Conservation (phyloP, 2,329 filamentous ascomycete species). For the Phialophora chinensis region DNA sequence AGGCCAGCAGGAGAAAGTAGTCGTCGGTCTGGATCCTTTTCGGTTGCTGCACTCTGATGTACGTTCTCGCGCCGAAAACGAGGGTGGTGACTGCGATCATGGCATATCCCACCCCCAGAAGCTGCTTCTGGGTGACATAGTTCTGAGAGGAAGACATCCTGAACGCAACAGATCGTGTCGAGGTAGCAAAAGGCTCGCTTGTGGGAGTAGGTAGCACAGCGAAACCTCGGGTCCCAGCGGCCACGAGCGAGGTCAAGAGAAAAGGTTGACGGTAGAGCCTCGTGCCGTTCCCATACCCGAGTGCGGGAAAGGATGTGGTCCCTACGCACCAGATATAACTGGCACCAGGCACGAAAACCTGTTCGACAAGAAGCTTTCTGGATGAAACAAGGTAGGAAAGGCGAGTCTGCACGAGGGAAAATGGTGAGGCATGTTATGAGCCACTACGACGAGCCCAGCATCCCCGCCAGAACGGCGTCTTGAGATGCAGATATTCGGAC, state of each 20-base stretch:
- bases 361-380: slow-evolving; percentile 1
- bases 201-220: neutral
- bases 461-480: neutral
- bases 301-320: neutral
- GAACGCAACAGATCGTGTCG: neutral
- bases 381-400: slow-evolving; percentile 3
- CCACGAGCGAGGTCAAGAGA: neutral
- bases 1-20: slow-evolving; percentile 40
- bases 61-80: slow-evolving; percentile 32
- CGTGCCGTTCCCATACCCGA: neutral
- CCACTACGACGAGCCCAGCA: slow-evolving; percentile 1
- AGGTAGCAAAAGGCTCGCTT: neutral
- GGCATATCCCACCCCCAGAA: slow-evolving; percentile 29
- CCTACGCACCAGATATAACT: neutral
- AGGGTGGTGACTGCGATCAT: slow-evolving; percentile 37
- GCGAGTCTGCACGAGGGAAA: neutral
- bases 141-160: slow-evolving; percentile 29
- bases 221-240: neutral
- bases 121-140: slow-evolving; percentile 22
- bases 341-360: neutral
- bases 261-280: neutral
- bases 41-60: slow-evolving; percentile 30
- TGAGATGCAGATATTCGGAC: neutral
- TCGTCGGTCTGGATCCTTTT: slow-evolving; percentile 41
- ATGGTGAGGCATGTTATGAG: slow-evolving; percentile 4